phyloP scores from a whole-genome alignment of 129 eudicot species.

The Erigeron canadensis region DNA sequence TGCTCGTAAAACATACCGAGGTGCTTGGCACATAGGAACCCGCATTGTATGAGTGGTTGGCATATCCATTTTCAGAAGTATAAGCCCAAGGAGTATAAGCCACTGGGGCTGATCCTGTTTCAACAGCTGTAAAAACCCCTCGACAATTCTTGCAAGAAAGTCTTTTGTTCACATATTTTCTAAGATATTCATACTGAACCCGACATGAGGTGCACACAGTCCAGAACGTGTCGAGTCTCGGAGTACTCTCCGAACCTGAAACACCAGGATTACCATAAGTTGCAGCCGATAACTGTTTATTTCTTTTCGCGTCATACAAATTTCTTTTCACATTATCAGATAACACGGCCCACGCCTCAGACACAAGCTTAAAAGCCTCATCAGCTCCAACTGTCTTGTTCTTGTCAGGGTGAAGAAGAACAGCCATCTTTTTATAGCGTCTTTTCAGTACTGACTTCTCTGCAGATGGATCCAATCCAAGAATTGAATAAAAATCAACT shows the following conservation, averaged over 20 bases:
- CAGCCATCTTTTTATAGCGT: conserved; percentile 85
- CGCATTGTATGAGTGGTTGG: conserved; percentile 52
- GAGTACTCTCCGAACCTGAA: conserved; percentile 32
- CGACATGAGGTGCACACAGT: conserved; percentile 93
- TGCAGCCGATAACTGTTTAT: conserved; percentile 33
- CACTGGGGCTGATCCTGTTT: conserved; percentile 76
- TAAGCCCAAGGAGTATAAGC: conserved; percentile 63
- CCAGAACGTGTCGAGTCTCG: conserved; percentile 82
- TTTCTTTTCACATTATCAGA: conserved; percentile 70
- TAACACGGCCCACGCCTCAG: conserved; percentile 82
- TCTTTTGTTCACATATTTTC: conserved; percentile 84
- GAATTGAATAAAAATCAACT: conserved; percentile 71
- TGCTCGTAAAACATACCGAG: conserved; percentile 51
- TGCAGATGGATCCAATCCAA: conserved; percentile 72
- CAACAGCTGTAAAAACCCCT: conserved; percentile 81
- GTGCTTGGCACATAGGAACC: conserved; percentile 43
- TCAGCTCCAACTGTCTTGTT: conserved; percentile 95
- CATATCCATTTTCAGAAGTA: conserved; percentile 65
- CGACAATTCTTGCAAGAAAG: conserved; percentile 96
- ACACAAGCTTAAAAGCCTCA: conserved; percentile 80
- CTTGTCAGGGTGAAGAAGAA: conserved; percentile 89
- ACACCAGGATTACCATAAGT: conserved; percentile 38
- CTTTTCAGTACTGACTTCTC: conserved; percentile 60
- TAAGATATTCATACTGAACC: conserved; percentile 88
- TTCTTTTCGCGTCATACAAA: conserved; percentile 67